Base-by-base conservation (phyloP, 352 stramenopile species). In the Pythium insidiosum region DNA sequence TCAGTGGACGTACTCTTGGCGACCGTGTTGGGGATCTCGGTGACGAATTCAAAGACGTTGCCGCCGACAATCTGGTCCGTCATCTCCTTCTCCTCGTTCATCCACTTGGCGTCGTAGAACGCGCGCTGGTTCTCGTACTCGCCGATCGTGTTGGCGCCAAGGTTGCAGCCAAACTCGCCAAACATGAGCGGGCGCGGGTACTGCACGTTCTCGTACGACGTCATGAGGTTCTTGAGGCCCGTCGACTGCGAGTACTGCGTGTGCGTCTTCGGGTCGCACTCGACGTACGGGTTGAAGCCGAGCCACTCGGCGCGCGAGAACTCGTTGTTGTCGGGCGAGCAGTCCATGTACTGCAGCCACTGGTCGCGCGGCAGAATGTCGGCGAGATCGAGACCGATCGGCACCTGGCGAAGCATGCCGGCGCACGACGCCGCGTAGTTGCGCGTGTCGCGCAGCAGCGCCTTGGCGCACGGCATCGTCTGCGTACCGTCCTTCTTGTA, bases 251-350 rank as follows among this genome's bases (percentile, higher is more conserved):
- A 19, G 39, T 75, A 80, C 44, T 54, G 34, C n/a, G 44, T 55
- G 54, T 78, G 54, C 33, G 39, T 63, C 18, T 31, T 41, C n/a
- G 59, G 58, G 25, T 82, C 66, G 29, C 69, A 82, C 50, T 77
- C 61, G 19, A 77, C 64, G 42, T 82, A 79, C 43, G 64, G 64
- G 44, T 82, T 82, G 50, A 73, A 74, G 5, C 66, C 69, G 16
- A 75, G 50, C 69, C 62, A 73, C 28, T 82, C 58, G 22, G 64
- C 55, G 23, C 60, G 65, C 29, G 66, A 58, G 43, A 51, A 60
- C 54, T 76, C 63, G 49, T 80, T 61, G 18, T 58, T 44, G 44
- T 64, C 55, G 12, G 61, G 51, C 16, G 53, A 9, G 50, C 68
- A 80, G 38, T 74, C 66, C 47, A 74, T 72, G 59, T 76, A 80